Base-by-base conservation (phyloP, 352 stramenopile species). In the Globisporangium cederbergense region DNA sequence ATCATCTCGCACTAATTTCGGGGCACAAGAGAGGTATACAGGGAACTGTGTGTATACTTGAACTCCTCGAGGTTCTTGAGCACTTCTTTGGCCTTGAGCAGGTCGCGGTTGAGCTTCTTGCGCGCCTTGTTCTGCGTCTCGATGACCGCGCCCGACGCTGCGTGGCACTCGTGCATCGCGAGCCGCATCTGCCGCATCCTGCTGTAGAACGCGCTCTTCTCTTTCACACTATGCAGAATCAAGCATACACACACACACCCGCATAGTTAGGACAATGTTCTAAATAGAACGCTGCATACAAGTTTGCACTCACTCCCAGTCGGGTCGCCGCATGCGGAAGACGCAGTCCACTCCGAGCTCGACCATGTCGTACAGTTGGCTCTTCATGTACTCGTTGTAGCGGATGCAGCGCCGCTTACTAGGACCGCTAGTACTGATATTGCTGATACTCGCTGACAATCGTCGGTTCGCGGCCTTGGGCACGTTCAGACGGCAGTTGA, bases 401-500 rank as follows among this genome's bases (percentile, higher is more conserved):
- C 80, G 77, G 16, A 89, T 64, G 68, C 81, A 91, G 9, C 75
- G 66, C 9, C 79, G 72, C 22, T 30, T 52, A 16, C 13, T 36
- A 54, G 9, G 4, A 11, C 14, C 43, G 7, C 43, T 1, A 10
- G 22, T 67, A 30, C 59, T 65, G 45, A 9, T 14, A 14, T 4
- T 67, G 42, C 28, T 72, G 50, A 5, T 70, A 62, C 59, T 65
- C 38, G 1, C 11, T 20, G 25, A 42, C 45, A 20, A 22, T 22
- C 50, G 50, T 10, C 47, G 34, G 40, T 57, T 73, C 10, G 54
- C 16, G 6, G 43, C 56, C 53, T 71, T 69, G 0, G 72, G 50
- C 22, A 72, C 62, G 57, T 89, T 89, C n/a, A 91, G 64, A 11
- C 72, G 76, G 42, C 82, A 91, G 61, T 88, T 89, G 53, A 80